Evolutionary conservation across 2,329 filamentous ascomycete genomes (phyloP).

Genomic region (Nothophaeocryptopus gaeumannii): DNA sequence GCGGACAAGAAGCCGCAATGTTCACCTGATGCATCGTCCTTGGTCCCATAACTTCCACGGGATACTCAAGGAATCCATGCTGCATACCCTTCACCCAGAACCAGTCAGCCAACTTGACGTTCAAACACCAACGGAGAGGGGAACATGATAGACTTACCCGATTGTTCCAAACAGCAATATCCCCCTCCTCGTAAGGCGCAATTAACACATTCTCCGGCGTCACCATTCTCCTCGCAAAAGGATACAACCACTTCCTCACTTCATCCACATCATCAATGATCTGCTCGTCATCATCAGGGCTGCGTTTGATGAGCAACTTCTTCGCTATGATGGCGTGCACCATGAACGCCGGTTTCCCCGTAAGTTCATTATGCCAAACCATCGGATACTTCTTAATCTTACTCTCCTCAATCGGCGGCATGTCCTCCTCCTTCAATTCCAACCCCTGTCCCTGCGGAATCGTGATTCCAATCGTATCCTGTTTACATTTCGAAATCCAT

Average conservation of each 20-base stretch:
- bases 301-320: background rate
- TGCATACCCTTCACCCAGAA: background rate
- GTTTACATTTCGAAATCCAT: conserved; percentile 2
- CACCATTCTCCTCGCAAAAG: conserved; percentile 2
- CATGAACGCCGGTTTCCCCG: conserved; percentile 1
- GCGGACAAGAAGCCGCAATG: conserved; percentile 1
- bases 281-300: background rate
- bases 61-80: conserved; percentile 3
- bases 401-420: background rate
- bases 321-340: conserved; percentile 1
- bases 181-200: conserved; percentile 2
- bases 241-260: background rate
- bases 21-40: conserved; percentile 3
- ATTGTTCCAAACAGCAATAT: conserved; percentile 2
- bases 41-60: background rate
- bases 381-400: conserved; percentile 5
- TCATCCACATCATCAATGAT: conserved; percentile 3
- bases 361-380: conserved; percentile 5
- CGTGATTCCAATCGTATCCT: conserved; percentile 1
- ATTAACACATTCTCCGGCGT: conserved; percentile 4
- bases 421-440: background rate
- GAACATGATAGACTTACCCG: background rate
- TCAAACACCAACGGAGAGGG: background rate
- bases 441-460: background rate
- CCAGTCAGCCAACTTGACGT: background rate